Conservation (phyloP, 306 rosid genomes). For the Quercus cerris region DNA sequence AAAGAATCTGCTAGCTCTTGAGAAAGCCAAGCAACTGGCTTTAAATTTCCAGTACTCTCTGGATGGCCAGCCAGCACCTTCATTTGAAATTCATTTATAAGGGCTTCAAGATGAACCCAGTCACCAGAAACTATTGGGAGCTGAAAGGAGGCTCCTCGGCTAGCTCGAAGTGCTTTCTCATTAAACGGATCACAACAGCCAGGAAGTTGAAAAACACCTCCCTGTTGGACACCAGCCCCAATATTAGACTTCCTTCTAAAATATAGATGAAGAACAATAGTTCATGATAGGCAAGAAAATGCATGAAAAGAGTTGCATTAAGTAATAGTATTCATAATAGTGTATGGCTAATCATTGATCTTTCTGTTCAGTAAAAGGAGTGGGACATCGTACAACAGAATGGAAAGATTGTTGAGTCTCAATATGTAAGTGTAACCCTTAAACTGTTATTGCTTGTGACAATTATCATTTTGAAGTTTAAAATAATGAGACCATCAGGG, state of each 20-base stretch:
- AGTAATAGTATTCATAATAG: neutral
- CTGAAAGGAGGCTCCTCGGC: constrained; percentile 95
- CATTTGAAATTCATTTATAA: constrained; percentile 51
- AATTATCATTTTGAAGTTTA: neutral
- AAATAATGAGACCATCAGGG: neutral
- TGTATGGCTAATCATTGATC: neutral
- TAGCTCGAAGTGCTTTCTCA: constrained; percentile 92
- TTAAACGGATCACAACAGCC: constrained; percentile 96
- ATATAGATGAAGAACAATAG: neutral
- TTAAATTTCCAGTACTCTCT: constrained; percentile 34
- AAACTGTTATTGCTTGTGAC: constrained; percentile 8
- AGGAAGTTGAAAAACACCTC: constrained; percentile 83
- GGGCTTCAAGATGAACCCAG: constrained; percentile 65
- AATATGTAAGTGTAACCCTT: neutral
- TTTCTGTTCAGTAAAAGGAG: neutral
- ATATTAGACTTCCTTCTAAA: constrained; percentile 7
- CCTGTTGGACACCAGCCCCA: constrained; percentile 37
- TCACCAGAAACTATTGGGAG: constrained; percentile 72
- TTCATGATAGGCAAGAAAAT: neutral
- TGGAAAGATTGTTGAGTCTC: neutral
- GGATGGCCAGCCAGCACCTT: constrained; percentile 86
- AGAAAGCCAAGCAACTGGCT: constrained; percentile 45
- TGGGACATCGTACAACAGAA: neutral
- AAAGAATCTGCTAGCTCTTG: constrained; percentile 51
- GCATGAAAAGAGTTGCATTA: neutral